phyloP scores from a whole-genome alignment of 495 filamentous ascomycete species.

The Aspergillus baeticus region DNA sequence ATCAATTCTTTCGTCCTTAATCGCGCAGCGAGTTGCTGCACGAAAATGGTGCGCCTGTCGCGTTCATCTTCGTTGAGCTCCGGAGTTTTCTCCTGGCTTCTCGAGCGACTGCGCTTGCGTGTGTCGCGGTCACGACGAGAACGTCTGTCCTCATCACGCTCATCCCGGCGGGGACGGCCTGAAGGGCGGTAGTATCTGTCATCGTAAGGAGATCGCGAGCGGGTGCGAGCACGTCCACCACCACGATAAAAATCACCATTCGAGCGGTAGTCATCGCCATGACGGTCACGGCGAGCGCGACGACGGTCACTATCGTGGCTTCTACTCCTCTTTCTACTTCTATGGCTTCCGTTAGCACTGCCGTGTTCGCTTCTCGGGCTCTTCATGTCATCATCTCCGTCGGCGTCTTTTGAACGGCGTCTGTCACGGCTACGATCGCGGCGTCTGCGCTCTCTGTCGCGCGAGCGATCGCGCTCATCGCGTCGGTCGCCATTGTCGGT shows the following conservation, averaged over 20 bases:
- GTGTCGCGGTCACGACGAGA: constrained; percentile 55
- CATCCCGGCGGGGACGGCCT: constrained; percentile 54
- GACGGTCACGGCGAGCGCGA: constrained; percentile 77
- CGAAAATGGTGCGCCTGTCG: constrained; percentile 95
- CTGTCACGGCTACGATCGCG: constrained; percentile 66
- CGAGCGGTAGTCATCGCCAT: constrained; percentile 62
- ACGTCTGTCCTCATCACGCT: constrained; percentile 51
- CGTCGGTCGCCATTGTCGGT: constrained; percentile 54
- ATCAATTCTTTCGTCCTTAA: constrained; percentile 90
- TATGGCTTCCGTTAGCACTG: constrained; percentile 77
- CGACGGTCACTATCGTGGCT: constrained; percentile 78
- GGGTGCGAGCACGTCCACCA: constrained; percentile 64
- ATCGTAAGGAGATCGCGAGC: constrained; percentile 72
- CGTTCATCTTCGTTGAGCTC: constrained; percentile 92
- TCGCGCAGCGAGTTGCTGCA: constrained; percentile 93
- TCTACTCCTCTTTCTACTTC: constrained; percentile 78
- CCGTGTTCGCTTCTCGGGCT: constrained; percentile 76
- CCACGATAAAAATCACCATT: constrained; percentile 75
- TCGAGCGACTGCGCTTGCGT: constrained; percentile 51
- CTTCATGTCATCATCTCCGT: constrained; percentile 68
- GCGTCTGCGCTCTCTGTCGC: constrained; percentile 60
- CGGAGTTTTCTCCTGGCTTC: constrained; percentile 50
- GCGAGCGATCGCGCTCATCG: constrained; percentile 56
- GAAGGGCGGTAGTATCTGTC: constrained; percentile 76
- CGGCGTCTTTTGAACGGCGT: constrained; percentile 58